Evolutionary conservation across 148 eudicot species (phyloP), one percentile per base, ranked within the genome.

Genomic region (Vaccinium darrowii): DNA sequence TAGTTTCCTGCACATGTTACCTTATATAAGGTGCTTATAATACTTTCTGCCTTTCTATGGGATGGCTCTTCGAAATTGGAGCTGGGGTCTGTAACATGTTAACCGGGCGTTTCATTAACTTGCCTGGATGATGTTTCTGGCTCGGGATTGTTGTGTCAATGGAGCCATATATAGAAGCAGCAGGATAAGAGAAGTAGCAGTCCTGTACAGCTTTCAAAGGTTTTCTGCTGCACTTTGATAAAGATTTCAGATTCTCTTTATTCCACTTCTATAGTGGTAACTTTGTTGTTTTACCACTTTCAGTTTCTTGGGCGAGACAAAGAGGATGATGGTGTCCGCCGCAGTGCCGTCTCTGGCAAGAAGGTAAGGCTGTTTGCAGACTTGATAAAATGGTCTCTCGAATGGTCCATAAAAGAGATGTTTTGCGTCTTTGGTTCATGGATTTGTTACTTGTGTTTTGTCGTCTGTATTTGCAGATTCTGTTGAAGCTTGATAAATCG

Each of bases 141-240:
- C 86, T 89, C 51, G 91, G 91, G 83, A 86, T 90, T 88, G 71
- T 90, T 88, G 90, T 94, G 93, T 88, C 88, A 90, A 86, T 92
- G 94, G 99, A 96, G 99, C 90, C 82, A 73, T 86, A 90, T 89
- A 87, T 90, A 96, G 99, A 94, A 94, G 90, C 88, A 86, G 88
- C 86, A 92, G 88, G 92, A 87, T 84, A 90, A 87, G 72, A 86
- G 89, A 87, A 89, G 94, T 69, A 86, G 88, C 78, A 82, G 99
- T 77, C 99, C 99, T 85, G 99, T 96, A 69, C 95, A 91, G 92
- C 98, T 96, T 78, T 96, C 99, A n/a, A 94, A 93, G 99, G 99
- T 90, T 81, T 11, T 51, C 27, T 47, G 15, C 54, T 58, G 62
- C 39, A 53, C 13, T 76, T 57, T 1, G 72, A 33, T 84, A 67